Conservation (phyloP, 768 basidiomycete genomes). For the Suillus lakei region DNA sequence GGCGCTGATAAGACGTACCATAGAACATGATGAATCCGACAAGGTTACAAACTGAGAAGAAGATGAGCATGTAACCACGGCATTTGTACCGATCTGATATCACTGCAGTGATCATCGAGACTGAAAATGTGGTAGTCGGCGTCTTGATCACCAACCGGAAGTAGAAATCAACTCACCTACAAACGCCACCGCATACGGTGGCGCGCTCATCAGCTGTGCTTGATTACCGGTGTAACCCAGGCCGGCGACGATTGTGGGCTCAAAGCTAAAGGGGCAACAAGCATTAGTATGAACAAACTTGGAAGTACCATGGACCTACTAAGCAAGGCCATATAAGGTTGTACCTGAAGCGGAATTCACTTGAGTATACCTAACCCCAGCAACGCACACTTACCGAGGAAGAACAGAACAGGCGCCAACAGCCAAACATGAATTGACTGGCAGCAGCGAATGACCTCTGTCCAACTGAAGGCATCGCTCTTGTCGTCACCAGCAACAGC, state of each 20-base stretch:
- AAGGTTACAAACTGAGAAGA: conserved; percentile 46
- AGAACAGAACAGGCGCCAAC: conserved; percentile 54
- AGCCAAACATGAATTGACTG: conserved; percentile 60
- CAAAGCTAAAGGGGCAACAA: conserved; percentile 57
- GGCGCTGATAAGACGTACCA: conserved; percentile 36
- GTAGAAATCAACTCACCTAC: conserved; percentile 38
- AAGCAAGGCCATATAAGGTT: conserved; percentile 21
- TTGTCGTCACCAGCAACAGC: conserved; percentile 46
- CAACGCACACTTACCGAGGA: conserved; percentile 45
- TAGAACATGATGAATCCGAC: conserved; percentile 64
- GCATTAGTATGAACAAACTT: conserved; percentile 44
- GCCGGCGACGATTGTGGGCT: conserved; percentile 70
- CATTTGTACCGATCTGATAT: conserved; percentile 58
- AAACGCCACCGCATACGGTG: conserved; percentile 57
- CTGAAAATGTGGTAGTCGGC: conserved; percentile 23
- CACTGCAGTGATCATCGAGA: conserved; percentile 46
- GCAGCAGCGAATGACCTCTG: conserved; percentile 53
- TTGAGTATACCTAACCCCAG: neutral
- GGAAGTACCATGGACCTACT: conserved; percentile 34
- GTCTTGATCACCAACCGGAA: neutral
- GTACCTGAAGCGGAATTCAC: conserved; percentile 20
- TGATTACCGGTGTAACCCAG: conserved; percentile 59
- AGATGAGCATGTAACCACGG: conserved; percentile 52
- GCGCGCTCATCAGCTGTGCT: conserved; percentile 68
- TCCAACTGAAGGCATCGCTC: conserved; percentile 58